Conservation (phyloP, 805 yeast species). For the Diddensiella transvaalensis region DNA sequence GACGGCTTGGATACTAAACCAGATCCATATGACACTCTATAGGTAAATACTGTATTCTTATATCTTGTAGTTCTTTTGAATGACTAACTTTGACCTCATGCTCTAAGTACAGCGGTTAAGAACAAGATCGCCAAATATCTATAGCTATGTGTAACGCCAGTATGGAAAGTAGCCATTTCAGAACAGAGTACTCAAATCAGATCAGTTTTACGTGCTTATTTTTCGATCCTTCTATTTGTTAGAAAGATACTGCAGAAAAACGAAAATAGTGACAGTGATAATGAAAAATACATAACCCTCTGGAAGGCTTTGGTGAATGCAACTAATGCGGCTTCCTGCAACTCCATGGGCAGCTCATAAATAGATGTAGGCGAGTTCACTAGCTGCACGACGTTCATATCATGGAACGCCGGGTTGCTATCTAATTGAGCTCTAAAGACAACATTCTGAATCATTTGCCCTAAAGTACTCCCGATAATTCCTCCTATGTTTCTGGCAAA, state of each 20-base stretch:
- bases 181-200: too few relatives aligned
- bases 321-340: not conserved
- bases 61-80: too few relatives aligned
- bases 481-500: slow-evolving; percentile 45
- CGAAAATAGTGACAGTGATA: not conserved
- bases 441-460: slow-evolving; percentile 33
- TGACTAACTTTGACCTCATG: too few relatives aligned
- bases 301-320: not conserved
- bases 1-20: too few relatives aligned
- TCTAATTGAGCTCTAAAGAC: slow-evolving; percentile 6
- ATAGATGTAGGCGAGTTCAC: not conserved
- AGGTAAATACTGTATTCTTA: too few relatives aligned
- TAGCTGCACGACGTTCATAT: not conserved
- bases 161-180: too few relatives aligned
- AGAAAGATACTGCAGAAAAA: not conserved
- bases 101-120: too few relatives aligned
- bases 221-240: not conserved
- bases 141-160: too few relatives aligned
- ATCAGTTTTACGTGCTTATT: too few relatives aligned
- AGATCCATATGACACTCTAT: too few relatives aligned
- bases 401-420: not conserved
- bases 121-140: too few relatives aligned
- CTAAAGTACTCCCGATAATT: slow-evolving; percentile 39
- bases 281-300: not conserved
- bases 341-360: not conserved